Base-by-base conservation (phyloP, 2,329 filamentous ascomycete species). In the Piedraia hortae region DNA sequence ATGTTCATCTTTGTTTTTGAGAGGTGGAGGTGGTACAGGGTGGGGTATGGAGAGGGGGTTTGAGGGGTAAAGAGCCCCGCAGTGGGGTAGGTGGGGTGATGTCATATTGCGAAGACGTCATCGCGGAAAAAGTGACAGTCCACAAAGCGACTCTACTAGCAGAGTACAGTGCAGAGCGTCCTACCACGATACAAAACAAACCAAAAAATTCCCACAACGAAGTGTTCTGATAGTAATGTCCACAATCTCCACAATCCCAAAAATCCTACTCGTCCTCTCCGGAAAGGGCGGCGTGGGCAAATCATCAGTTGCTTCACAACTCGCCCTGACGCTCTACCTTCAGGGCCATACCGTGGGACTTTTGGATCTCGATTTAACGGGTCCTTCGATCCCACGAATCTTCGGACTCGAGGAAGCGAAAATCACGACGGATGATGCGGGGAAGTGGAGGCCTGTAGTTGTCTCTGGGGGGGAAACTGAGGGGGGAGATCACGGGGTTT, bases 201-300 rank as follows among this genome's bases (percentile, higher is more conserved):
- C n/a, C n/a, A n/a, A n/a, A n/a, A n/a, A n/a, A n/a, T n/a, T n/a
- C n/a, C n/a, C n/a, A n/a, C n/a, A n/a, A n/a, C n/a, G n/a, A n/a
- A n/a, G n/a, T n/a, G n/a, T n/a, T n/a, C n/a, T n/a, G n/a, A 19
- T 20, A 12, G 4, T 6, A 6, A 14, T 14, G 6, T 20, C 8
- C 19, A 28, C 14, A 14, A 72, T 71, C 64, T 69, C 65, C 28
- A 54, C 73, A n/a, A n/a, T n/a, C n/a, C n/a, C n/a, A n/a, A n/a
- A n/a, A n/a, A n/a, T n/a, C n/a, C n/a, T 13, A 46, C 59, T 85
- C 34, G 72, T 75, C 30, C 69, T 97, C 21, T 93, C 85, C 7
- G 85, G 85, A 36, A 97, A 97, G 59, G 85, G 85, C 39, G 85
- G 85, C 35, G 85, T 97, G 10, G 85, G 85, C 26, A 97, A 97